Evolutionary conservation across 2,329 filamentous ascomycete genomes (phyloP), one percentile per base, ranked within the genome.

Genomic region (Ophiostoma tasmaniense): DNA sequence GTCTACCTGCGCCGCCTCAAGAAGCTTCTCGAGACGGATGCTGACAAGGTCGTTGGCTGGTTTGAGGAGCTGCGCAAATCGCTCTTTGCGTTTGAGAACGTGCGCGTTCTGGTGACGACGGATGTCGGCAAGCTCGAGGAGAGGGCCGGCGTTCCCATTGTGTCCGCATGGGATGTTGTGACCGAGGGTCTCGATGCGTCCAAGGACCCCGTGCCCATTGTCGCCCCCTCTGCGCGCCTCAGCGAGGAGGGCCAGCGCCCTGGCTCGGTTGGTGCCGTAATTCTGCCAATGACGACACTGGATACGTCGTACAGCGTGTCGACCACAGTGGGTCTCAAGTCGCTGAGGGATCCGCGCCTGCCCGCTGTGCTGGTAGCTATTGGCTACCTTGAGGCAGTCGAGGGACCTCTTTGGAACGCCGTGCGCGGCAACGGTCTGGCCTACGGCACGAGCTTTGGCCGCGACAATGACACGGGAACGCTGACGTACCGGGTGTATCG

Each of bases 351-450:
- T 75, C 89, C 93, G 0, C 85, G 87, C 20, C 83, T 98, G 1
- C 93, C 95, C 0, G 89, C 93, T 1, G 84, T 97, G 67, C 87
- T 96, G 77, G 93, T 99, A 8, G 93, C 94, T 0, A 87, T 93
- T 66, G 89, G 93, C 25, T 98, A 97, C 76, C 89, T 99, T 71
- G 93, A 97, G 76, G 89, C 93, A 0, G 90, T 96, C 22, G 95
- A 99, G 78, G 95, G 95, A 0, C 95, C 95, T 0, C 86, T 99
- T 39, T 98, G 95, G 94, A 90, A 90, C 72, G 92, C 92, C 0
- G 91, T 98, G 66, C 92, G 95, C 64, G 95, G 95, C 69, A 95
- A 92, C 61, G 95, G 95, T 62, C 88, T 98, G 67, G 95, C 95
- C 0, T 99, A 99, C 76, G 93, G 93, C 67, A 89, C 90, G 0